Conservation (phyloP, 176 grass and related monocot species). For the Eragrostis nindensis region DNA sequence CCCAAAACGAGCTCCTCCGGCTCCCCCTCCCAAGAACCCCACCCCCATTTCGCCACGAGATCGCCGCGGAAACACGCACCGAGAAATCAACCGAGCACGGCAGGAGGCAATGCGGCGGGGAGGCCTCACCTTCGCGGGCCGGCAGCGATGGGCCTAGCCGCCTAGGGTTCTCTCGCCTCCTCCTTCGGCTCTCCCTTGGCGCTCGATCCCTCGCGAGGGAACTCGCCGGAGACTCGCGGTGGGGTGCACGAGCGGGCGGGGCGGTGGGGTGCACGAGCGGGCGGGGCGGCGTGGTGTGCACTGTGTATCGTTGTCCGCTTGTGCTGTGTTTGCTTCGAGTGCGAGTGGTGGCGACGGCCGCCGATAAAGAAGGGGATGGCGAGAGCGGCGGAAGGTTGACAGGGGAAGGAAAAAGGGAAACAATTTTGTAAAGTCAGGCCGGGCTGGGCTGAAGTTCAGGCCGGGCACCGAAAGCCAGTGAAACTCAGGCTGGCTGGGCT, state of each 20-base stretch:
- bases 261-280: neutral
- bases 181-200: neutral
- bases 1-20: neutral
- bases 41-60: constrained; percentile 10
- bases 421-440: neutral
- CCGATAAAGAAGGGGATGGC: neutral
- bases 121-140: constrained; percentile 32
- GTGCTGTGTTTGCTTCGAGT: neutral
- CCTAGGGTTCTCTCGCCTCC: constrained; percentile 35
- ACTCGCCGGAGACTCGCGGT: neutral
- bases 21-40: neutral
- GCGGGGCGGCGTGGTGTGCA: neutral
- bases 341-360: constrained; percentile 29
- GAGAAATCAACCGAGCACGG: neutral
- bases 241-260: neutral
- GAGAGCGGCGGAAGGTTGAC: constrained; percentile 30
- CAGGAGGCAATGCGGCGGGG: constrained; percentile 23
- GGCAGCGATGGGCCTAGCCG: neutral
- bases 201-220: neutral
- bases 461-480: too few species aligned
- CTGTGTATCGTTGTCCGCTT: neutral
- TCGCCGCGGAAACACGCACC: neutral
- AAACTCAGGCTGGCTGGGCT: neutral
- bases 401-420: constrained; percentile 1
- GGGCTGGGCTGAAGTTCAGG: neutral